These are phyloP conservation scores for Arabidopsis suecica DNA, from an alignment of 345 rosid species.

Conservation along the genomic window DNA sequence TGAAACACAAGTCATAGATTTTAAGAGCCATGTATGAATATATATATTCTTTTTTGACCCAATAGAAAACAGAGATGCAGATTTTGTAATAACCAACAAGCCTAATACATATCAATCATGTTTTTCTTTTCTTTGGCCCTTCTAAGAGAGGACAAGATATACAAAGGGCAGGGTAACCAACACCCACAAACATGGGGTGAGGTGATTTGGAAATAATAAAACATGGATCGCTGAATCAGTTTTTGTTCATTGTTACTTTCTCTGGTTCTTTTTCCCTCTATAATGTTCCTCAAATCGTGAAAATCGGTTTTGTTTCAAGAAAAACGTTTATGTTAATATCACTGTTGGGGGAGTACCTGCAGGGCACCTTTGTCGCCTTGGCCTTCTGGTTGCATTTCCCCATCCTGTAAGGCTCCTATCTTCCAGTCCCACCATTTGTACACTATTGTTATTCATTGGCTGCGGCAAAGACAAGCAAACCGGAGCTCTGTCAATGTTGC, in stretches of 20 bases:
- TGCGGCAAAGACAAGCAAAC: slow-evolving; percentile 58
- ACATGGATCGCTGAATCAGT: slow-evolving; percentile 25
- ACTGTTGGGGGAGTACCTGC: slow-evolving; percentile 68
- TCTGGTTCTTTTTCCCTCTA: slow-evolving; percentile 42
- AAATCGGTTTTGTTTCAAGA: slow-evolving; percentile 28
- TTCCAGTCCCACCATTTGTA: slow-evolving; percentile 68
- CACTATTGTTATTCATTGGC: slow-evolving; percentile 53
- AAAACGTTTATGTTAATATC: slow-evolving; percentile 51
- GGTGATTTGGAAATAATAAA: slow-evolving; percentile 15
- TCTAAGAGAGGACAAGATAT: slow-evolving; percentile 33
- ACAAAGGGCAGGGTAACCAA: slow-evolving; percentile 42
- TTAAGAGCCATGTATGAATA: slow-evolving; percentile 25
- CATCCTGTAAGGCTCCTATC: slow-evolving; percentile 84
- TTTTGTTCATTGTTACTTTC: slow-evolving; percentile 28
- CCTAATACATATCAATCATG: slow-evolving; percentile 21
- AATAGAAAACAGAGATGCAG: slow-evolving; percentile 1
- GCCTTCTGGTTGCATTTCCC: slow-evolving; percentile 92
- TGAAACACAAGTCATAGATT: slow-evolving; percentile 22
- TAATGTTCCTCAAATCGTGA: slow-evolving; percentile 40
- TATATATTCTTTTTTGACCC: slow-evolving; percentile 17
- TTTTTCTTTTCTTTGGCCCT: slow-evolving; percentile 24
- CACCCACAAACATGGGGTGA: slow-evolving; percentile 26
- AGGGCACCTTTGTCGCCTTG: slow-evolving; percentile 90
- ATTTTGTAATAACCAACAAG: slow-evolving; percentile 40
- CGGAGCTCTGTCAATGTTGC: slow-evolving; percentile 51